Evolutionary conservation across 495 filamentous ascomycete species (phyloP), one percentile per base, ranked within the genome.

Genomic region (Annulohypoxylon stygium): DNA sequence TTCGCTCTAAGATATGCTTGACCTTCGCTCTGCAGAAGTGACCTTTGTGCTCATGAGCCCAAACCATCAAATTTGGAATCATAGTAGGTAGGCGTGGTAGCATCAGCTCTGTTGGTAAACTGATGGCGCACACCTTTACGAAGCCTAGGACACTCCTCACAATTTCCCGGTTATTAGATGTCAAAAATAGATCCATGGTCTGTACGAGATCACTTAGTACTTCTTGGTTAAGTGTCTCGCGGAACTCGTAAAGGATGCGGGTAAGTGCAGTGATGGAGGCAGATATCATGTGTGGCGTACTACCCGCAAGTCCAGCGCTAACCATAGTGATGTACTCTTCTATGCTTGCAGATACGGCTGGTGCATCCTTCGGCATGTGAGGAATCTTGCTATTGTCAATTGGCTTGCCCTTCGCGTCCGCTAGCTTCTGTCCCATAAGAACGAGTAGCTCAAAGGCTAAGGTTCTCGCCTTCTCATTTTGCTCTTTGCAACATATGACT

Each of bases 301-400:
- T 89, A 47, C 94, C 95, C 1, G 95, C 96, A 34, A 99, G 88
- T 79, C 97, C 96, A 20, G 96, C 97, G 54, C 93, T 95, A 36
- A 99, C 91, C 95, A 99, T 99, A 45, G 94, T 97, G 86, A 98
- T 93, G 81, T 97, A 98, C 78, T 98, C 96, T 74, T 98, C 95
- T 30, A 98, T 86, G 12, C 86, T 92, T 6, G 95, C 95, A 12
- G 86, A 78, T 2, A 90, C 93, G 61, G 87, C 82, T n/a, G 93
- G 92, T 1, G 94, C 90, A 78, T 95, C 87, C 37, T 88, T 82
- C 4, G 91, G 86, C 93, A 98, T 95, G 78, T 95, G 88, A 0
- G 93, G 86, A 4, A 98, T 93, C 74, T 93, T 91, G 60, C 90
- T 91, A 78, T 95, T 96, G 62, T 93, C 85, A 66, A 99, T 93